Evolutionary conservation across 1,139 yeast species (phyloP).

Genomic region (Magnusiomyces ingens): DNA sequence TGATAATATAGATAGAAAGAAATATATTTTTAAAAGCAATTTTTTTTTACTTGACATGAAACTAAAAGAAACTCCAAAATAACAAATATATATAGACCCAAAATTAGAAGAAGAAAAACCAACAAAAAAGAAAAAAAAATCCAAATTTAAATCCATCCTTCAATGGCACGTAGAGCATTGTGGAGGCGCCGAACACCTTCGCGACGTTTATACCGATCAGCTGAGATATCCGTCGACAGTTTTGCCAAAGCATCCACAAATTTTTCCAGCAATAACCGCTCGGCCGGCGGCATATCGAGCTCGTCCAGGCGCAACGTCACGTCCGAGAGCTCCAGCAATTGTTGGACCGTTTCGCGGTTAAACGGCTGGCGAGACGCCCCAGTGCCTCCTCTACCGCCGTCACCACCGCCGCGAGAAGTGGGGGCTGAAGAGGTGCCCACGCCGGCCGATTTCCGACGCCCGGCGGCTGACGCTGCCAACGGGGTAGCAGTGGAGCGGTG

Average conservation of each 20-base stretch:
- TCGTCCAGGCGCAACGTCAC: constrained; percentile 52
- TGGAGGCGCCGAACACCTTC: constrained; percentile 76
- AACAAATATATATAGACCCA: neutral
- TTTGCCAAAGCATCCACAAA: constrained; percentile 78
- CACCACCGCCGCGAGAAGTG: neutral
- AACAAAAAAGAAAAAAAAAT: neutral
- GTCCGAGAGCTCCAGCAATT: constrained; percentile 24
- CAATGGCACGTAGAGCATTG: constrained; percentile 74
- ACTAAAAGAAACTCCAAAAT: neutral
- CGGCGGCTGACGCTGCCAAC: constrained; percentile 4
- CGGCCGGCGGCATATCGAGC: constrained; percentile 67
- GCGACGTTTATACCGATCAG: constrained; percentile 71
- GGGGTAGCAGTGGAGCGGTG: constrained; percentile 1
- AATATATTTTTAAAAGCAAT: neutral
- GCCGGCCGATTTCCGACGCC: neutral
- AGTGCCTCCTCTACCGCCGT: neutral
- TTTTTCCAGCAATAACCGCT: constrained; percentile 73
- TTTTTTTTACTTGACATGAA: neutral
- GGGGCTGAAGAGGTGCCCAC: neutral
- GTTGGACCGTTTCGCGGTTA: constrained; percentile 25
- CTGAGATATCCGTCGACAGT: constrained; percentile 81
- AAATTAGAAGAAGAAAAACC: neutral
- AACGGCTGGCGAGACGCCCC: constrained; percentile 17
- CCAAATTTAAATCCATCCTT: constrained; percentile 51
- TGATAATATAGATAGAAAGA: neutral